Evolutionary conservation across 257 asterid genomes (phyloP), one percentile per base, ranked within the genome.

Genomic region (Fraxinus excelsior): DNA sequence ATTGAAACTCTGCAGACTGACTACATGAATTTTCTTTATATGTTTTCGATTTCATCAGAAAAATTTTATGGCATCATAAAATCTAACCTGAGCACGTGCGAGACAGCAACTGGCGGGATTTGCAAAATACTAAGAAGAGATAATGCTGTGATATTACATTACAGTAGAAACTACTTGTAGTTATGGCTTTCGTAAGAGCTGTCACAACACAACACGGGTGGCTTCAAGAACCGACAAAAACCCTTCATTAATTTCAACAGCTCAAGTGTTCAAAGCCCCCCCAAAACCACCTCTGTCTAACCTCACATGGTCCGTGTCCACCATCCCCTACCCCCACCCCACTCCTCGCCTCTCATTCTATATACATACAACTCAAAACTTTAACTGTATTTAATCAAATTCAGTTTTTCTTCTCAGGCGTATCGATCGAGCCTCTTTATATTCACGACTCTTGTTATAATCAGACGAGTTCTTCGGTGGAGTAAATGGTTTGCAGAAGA

Each of bases 201-300:
- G 73, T 65, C 80, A 72, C 31, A 60, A 29, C 40, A 70, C 49
- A 58, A 18, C 31, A 12, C 13, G 34, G 53, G 1, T 10, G 21
- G 23, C 51, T 18, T 8, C 26, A 1, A 31, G 37, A 37, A 49
- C 65, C 62, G 79, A 73, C 77, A 80, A 70, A 68, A 44, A 49
- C 75, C 62, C 18, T 7, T 83, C 76, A 83, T 80, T 80, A 80
- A 80, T 81, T 84, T 64, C 78, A 80, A 80, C 84, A 83, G 79
- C 82, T 83, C 86, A 73, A 76, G 29, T 76, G 74, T 73, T 71
- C 31, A 32, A 76, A 79, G 78, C 69, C 78, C 29, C 29, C 82
- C 65, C 75, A 28, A 13, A 65, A 78, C 76, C 82, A 67, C 49
- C 76, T 72, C 72, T 75, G 72, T 72, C 46, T 72, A 80, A 73